A percentile compares a stretch with the other conserved stretches of the same genome.
Evolutionary conservation across 2,329 filamentous ascomycete species (phyloP).

Genomic region (Colletotrichum euphorbiae): DNA sequence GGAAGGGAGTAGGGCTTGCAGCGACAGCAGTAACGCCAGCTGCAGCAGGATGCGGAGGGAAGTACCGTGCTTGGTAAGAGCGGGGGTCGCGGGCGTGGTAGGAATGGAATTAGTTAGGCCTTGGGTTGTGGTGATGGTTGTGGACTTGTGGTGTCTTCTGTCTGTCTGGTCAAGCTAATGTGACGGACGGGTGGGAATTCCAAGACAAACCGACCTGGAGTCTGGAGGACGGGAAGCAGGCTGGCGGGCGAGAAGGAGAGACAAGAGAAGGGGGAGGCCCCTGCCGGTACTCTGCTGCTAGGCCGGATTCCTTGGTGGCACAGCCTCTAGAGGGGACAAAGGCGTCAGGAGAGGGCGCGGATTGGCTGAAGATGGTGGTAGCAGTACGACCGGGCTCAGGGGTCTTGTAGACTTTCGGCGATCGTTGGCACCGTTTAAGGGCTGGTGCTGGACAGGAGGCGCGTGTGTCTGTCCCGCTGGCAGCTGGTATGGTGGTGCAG

Average conservation of each 20-base stretch:
- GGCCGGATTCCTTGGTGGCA: constrained; percentile 35
- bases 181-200: constrained; percentile 18
- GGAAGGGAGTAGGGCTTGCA: not conserved
- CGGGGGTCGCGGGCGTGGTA: not conserved
- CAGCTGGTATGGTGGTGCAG: constrained; percentile 1
- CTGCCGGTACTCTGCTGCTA: constrained; percentile 34
- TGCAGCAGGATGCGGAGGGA: constrained; percentile 3
- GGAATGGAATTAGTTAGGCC: not conserved
- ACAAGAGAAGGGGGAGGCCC: constrained; percentile 36
- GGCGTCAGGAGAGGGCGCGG: constrained; percentile 33
- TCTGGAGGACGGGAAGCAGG: constrained; percentile 30
- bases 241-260: constrained; percentile 27
- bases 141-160: too few species aligned
- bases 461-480: constrained; percentile 29
- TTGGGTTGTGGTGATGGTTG: constrained; percentile 1
- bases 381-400: constrained; percentile 37
- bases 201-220: constrained; percentile 27
- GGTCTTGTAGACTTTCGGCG: constrained; percentile 40
- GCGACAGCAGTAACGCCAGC: not conserved
- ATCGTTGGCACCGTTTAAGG: constrained; percentile 38
- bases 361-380: constrained; percentile 27
- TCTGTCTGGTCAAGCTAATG: not conserved
- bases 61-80: constrained; percentile 14
- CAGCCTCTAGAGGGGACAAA: constrained; percentile 34
- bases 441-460: constrained; percentile 35